Evolutionary conservation across 75 land plant species (phyloP), one percentile per base, ranked within the genome.

Genomic region (Cunninghamia lanceolata): DNA sequence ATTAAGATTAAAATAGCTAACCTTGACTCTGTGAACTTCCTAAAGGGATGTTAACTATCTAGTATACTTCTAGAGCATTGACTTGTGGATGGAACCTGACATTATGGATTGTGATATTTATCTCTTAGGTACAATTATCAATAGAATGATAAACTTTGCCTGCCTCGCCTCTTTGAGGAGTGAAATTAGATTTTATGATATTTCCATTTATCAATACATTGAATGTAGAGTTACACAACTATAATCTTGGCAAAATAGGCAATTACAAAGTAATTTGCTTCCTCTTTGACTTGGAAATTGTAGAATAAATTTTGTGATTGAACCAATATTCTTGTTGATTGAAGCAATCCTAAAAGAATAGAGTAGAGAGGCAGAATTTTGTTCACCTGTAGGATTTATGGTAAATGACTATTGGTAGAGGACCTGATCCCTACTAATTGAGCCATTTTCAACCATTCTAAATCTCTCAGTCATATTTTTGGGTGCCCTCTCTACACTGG

Each of bases 161-260:
- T 1, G 84, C 87, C 71, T 87, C 89, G 15, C 75, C 36, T 17
- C 28, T 86, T 52, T 46, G 66, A 15, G 91, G 85, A 38, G 88
- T 88, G 45, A 84, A 90, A 68, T 87, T 87, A 82, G 89, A 84
- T 81, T 82, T 32, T 30, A 88, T 78, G 54, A 87, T 82, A 21
- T 91, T 85, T 15, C 88, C 90, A 83, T 91, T 91, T 15, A 90
- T 77, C 35, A 91, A 28, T 32, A 93, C 84, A 82, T 91, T 85
- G 73, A 93, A 91, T 15, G 91, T 38, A 30, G 91, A 84, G 4
- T 87, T n/a, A 76, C 30, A 88, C 88, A 54, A 89, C 87, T 40
- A 90, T 43, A 85, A 91, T 88, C 46, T 90, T 92, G 66, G 93
- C 93, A 87, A 94, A 92, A 77, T 93, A 93, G n/a, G 92, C 89